Evolutionary conservation across 164 flowering plant species (phyloP).

Genomic region (Houttuynia cordata): DNA sequence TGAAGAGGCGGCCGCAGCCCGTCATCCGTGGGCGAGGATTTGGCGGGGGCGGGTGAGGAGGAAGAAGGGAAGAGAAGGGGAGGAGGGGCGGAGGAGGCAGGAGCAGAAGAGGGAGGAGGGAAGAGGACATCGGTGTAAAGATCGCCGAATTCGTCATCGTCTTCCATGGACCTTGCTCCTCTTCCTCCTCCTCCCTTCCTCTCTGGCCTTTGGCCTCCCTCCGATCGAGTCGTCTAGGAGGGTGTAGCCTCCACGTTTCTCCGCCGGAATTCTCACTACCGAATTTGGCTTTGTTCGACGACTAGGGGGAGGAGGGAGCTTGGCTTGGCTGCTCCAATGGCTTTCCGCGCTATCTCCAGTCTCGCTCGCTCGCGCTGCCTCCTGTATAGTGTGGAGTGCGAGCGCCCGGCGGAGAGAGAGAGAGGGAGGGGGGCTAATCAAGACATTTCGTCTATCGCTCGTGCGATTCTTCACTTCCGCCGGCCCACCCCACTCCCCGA

Average conservation of each 20-base stretch:
- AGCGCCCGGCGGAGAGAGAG: too few species aligned
- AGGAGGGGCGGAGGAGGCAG: constrained; percentile 8
- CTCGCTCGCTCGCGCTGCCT: not conserved
- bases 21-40: not conserved
- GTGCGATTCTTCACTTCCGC: too few species aligned
- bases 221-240: not conserved
- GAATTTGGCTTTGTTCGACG: not conserved
- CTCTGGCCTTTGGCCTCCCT: not conserved
- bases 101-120: constrained; percentile 22
- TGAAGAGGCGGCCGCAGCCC: not conserved
- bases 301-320: too few species aligned
- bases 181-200: not conserved
- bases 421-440: too few species aligned
- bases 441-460: too few species aligned
- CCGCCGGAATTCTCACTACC: too few species aligned
- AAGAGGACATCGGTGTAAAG: constrained; percentile 84
- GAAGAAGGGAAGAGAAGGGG: constrained; percentile 2
- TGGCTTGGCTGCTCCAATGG: not conserved
- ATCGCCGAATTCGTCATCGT: constrained; percentile 98
- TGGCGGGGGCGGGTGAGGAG: not conserved
- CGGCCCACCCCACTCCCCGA: too few species aligned
- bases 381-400: not conserved
- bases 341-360: not conserved
- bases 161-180: constrained; percentile 68
- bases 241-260: too few species aligned